A percentile compares a stretch with the other conserved stretches of the same genome.
These are phyloP conservation scores for Saccharomycopsis sp. DNA, from an alignment of 805 yeast genomes.

Conservation along the genomic window DNA sequence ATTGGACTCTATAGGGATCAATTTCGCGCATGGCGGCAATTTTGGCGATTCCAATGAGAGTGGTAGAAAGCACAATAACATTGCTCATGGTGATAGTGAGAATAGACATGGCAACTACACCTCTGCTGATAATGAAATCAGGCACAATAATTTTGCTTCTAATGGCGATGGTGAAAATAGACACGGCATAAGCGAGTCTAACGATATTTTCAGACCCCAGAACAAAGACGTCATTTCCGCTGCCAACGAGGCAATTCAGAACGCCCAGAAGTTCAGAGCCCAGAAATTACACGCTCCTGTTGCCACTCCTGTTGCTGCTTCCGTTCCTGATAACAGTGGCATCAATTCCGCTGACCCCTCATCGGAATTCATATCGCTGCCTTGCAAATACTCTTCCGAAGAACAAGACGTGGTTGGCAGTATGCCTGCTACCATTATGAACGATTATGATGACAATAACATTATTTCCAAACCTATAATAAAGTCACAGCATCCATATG, in stretches of 20 bases:
- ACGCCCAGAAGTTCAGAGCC: conserved; percentile 17
- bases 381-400: background rate
- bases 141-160: background rate
- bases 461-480: background rate
- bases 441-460: background rate
- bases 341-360: background rate
- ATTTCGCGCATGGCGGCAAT: background rate
- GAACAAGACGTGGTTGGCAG: background rate
- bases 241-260: conserved; percentile 18
- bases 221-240: conserved; percentile 7
- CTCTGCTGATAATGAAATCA: conserved; percentile 1
- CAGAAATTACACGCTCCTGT: conserved; percentile 11
- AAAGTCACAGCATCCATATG: conserved; percentile 4
- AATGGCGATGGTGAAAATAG: background rate
- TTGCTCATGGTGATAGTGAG: conserved; percentile 1
- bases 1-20: background rate
- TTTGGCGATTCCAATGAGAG: background rate
- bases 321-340: background rate
- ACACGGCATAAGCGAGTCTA: background rate
- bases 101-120: background rate
- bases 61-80: background rate
- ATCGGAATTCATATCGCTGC: background rate
- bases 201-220: background rate
- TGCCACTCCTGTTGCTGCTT: background rate
- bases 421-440: too few relatives aligned